Evolutionary conservation across 2,329 filamentous ascomycete genomes (phyloP).

Genomic region (Diplodia scrobiculata): DNA sequence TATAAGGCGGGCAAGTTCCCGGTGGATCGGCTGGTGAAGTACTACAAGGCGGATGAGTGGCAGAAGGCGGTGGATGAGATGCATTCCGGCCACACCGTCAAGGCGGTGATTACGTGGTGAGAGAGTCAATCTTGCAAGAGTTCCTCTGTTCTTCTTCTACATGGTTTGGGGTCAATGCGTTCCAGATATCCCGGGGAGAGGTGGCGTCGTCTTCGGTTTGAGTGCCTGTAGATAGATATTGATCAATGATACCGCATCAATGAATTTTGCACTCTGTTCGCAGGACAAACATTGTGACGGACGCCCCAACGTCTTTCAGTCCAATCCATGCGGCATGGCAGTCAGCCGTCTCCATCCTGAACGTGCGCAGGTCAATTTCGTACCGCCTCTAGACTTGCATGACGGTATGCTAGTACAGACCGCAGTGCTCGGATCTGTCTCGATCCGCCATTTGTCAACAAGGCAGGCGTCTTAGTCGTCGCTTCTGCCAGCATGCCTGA

Average conservation of each 20-base stretch:
- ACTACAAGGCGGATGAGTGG: constrained; percentile 49
- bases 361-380: background rate
- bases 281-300: background rate
- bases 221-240: constrained; percentile 49
- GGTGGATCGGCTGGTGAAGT: constrained; percentile 51
- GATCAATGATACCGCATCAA: background rate
- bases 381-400: background rate
- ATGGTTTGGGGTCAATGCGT: constrained; percentile 60
- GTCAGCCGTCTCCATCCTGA: background rate
- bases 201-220: constrained; percentile 46
- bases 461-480: constrained; percentile 54
- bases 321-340: no score
- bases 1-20: constrained; percentile 53
- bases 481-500: constrained; percentile 50
- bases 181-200: constrained; percentile 55
- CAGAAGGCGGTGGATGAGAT: constrained; percentile 49
- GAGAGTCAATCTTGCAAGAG: background rate
- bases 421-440: constrained; percentile 53
- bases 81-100: constrained; percentile 46
- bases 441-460: constrained; percentile 54
- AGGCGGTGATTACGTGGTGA: constrained; percentile 49
- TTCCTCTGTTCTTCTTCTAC: background rate
- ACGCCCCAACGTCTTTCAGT: background rate
- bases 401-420: background rate
- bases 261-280: background rate